Evolutionary conservation across 139 green algal genomes (phyloP), one percentile per base, ranked within the genome.

Genomic region (Tetraselmis striata): DNA sequence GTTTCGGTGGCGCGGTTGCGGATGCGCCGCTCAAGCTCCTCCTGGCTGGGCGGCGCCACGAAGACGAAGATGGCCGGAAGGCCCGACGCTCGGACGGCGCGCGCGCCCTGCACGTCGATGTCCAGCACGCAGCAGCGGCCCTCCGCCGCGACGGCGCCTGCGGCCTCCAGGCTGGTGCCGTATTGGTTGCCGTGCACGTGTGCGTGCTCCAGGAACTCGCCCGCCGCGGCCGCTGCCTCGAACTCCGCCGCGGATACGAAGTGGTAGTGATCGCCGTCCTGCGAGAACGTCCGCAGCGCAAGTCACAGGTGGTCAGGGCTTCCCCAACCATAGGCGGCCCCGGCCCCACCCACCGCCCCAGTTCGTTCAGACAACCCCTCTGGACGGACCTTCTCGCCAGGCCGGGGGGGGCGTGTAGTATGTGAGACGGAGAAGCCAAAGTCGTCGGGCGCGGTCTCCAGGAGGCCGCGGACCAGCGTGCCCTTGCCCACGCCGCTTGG

Each of bases 141-240:
- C 24, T 76, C 29, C 0, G 85, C 83, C 24, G 93, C 85, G 1
- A 97, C 93, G 0, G 78, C 80, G 30, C 87, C 83, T 27, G 97
- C 94, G 11, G 94, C 86, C 18, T 86, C 83, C 29, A 89, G 30
- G 23, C 87, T 92, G 11, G 94, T 97, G 29, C 95, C 95, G 78
- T 97, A 98, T 75, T 94, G 89, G 86, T 97, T 95, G 79, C 88
- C 87, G 87, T 98, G 94, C 80, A 98, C 94, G n/a, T 91, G 59
- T 0, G 94, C 94, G 79, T 95, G 82, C 88, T 98, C 94, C 78
- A 98, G 83, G 77, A 98, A 98, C 75, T 90, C 83, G 29, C 90
- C 93, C 28, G 82, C 86, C 0, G 78, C 83, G 32, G 97, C 91
- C 1, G 88, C 93, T 45, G 86, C 84, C 29, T 95, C 87, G 78